These are phyloP conservation scores for Silybum marianum DNA, from an alignment of 129 eudicot species.

Conservation along the genomic window DNA sequence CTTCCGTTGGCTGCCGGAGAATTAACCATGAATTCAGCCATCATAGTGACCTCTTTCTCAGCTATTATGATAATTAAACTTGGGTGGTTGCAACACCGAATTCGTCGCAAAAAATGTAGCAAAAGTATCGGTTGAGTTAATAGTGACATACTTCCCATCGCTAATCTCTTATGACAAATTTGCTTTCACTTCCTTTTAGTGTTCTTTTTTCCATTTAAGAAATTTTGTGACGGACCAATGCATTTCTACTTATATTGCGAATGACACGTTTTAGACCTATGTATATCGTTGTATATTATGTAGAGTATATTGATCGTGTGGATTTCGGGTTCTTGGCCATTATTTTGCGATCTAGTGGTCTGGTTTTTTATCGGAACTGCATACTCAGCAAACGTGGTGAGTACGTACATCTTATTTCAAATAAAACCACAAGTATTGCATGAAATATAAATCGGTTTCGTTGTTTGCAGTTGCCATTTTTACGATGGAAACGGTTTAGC, in stretches of 20 bases:
- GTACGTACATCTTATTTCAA: background rate
- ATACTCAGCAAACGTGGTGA: conserved; percentile 35
- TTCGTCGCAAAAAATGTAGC: background rate
- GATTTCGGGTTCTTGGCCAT: conserved; percentile 37
- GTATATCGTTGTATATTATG: conserved; percentile 4
- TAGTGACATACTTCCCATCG: too few relatives aligned
- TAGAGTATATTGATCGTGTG: conserved; percentile 27
- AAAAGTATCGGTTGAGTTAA: too few relatives aligned
- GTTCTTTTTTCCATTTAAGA: too few relatives aligned
- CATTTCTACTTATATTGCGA: background rate
- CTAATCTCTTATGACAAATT: too few relatives aligned
- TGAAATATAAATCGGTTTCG: too few relatives aligned
- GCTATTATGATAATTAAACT: conserved; percentile 27
- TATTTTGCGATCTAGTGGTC: conserved; percentile 29
- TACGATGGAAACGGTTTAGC: conserved; percentile 18
- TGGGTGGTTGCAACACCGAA: background rate
- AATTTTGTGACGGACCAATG: too few relatives aligned
- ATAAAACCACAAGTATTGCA: too few relatives aligned
- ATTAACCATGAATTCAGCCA: conserved; percentile 34
- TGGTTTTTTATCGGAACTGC: conserved; percentile 41
- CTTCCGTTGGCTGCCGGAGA: conserved; percentile 39
- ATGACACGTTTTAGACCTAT: background rate
- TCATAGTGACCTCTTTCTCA: conserved; percentile 21
- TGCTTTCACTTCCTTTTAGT: too few relatives aligned
- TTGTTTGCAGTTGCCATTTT: too few relatives aligned